phyloP scores from a whole-genome alignment of 345 rosid genomes.

The Eutrema heterophyllum region DNA sequence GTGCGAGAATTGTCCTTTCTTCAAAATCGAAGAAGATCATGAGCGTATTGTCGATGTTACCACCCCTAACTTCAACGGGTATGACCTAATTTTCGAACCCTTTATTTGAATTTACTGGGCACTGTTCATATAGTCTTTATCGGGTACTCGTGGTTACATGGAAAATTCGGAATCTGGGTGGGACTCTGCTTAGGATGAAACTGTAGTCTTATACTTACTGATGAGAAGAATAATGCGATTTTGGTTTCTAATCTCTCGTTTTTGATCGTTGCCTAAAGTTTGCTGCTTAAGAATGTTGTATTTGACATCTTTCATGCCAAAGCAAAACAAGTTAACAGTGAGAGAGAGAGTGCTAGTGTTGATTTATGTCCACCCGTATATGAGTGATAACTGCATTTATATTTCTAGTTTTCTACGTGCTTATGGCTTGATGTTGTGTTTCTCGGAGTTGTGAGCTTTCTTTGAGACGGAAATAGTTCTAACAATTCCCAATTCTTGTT shows the following conservation, averaged over 20 bases:
- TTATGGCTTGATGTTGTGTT: neutral
- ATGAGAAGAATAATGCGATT: neutral
- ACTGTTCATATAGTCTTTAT: neutral
- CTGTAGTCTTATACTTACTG: neutral
- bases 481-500: neutral
- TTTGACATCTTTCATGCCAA: neutral
- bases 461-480: neutral
- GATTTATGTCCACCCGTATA: neutral
- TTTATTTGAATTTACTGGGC: neutral
- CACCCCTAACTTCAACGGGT: slow-evolving; percentile 82
- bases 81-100: neutral
- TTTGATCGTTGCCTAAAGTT: neutral
- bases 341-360: neutral
- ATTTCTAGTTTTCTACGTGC: neutral
- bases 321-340: neutral
- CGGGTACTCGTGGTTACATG: neutral
- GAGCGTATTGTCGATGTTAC: slow-evolving; percentile 86
- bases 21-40: slow-evolving; percentile 76
- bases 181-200: neutral
- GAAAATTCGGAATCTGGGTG: neutral
- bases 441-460: neutral
- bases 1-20: slow-evolving; percentile 82
- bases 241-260: neutral
- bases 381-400: neutral
- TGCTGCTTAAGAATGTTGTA: slow-evolving; percentile 3